phyloP scores from a whole-genome alignment of 352 stramenopile species.

The Globisporangium rhizosaccharum region DNA sequence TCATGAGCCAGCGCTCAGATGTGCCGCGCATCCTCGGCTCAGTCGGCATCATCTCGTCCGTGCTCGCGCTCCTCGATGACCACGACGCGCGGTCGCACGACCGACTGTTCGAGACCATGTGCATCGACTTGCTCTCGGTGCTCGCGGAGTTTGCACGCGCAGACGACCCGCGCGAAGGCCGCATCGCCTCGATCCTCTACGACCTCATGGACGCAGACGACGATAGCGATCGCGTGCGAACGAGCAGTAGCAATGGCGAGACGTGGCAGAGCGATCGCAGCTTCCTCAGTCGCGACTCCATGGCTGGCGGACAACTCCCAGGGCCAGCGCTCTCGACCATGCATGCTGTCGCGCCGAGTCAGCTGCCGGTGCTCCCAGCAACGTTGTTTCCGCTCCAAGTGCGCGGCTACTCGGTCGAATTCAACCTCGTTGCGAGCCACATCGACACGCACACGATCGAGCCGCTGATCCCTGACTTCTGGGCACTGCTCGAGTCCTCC shows the following conservation, averaged over 20 bases:
- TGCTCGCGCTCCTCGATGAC: constrained; percentile 49
- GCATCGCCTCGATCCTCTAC: constrained; percentile 51
- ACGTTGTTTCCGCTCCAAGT: constrained; percentile 34
- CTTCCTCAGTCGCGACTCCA: constrained; percentile 32
- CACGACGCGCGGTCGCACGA: constrained; percentile 15
- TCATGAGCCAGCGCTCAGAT: constrained; percentile 41
- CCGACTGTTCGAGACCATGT: constrained; percentile 50
- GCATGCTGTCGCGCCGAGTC: constrained; percentile 18
- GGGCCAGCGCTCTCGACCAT: constrained; percentile 25
- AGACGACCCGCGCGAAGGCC: constrained; percentile 45
- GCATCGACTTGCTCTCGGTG: constrained; percentile 53
- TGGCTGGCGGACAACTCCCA: constrained; percentile 14
- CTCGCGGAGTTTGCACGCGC: constrained; percentile 54
- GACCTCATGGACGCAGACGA: constrained; percentile 58
- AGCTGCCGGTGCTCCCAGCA: constrained; percentile 23
- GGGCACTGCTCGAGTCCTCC: constrained; percentile 10
- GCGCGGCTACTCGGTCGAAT: constrained; percentile 39
- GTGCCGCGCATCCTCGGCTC: constrained; percentile 41
- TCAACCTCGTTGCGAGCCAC: constrained; percentile 42
- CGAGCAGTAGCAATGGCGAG: background rate
- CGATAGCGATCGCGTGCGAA: background rate
- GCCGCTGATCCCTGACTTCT: constrained; percentile 32
- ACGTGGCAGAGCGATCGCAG: constrained; percentile 53
- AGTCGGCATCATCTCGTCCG: constrained; percentile 46
- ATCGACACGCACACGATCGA: constrained; percentile 60